Evolutionary conservation across 176 grass and related monocot species (phyloP).

Genomic region (Cocos nucifera): DNA sequence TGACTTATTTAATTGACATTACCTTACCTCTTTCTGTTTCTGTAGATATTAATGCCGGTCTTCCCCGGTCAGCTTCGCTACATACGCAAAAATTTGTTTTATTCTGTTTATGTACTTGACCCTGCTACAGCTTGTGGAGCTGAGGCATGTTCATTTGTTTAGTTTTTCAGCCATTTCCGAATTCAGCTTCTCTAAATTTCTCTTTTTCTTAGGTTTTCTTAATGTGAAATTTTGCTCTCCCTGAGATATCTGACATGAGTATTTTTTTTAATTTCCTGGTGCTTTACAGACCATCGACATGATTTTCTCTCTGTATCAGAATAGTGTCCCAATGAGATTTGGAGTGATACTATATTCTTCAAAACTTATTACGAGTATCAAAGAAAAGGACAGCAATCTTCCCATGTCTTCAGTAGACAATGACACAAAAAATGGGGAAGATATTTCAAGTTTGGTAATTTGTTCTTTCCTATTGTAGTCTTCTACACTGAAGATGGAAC

Average conservation of each 20-base stretch:
- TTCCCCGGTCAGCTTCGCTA: conserved; percentile 93
- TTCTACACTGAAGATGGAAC: neutral
- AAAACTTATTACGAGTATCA: conserved; percentile 47
- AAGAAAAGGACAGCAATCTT: conserved; percentile 52
- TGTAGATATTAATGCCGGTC: conserved; percentile 96
- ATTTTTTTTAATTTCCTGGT: conserved; percentile 28
- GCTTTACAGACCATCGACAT: conserved; percentile 65
- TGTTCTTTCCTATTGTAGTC: conserved; percentile 1
- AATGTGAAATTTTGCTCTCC: conserved; percentile 24
- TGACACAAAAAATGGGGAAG: conserved; percentile 35
- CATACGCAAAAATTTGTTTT: conserved; percentile 96
- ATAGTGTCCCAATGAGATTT: conserved; percentile 80
- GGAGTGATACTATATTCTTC: conserved; percentile 88
- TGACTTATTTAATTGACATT: too few species aligned
- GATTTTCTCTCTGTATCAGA: conserved; percentile 76
- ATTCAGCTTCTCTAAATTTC: neutral
- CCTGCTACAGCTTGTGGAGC: conserved; percentile 69
- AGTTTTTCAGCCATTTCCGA: conserved; percentile 11
- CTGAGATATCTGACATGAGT: neutral
- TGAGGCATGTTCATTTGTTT: conserved; percentile 47
- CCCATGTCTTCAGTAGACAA: conserved; percentile 16
- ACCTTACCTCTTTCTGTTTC: conserved; percentile 11
- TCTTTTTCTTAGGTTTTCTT: conserved; percentile 14
- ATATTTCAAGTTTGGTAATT: conserved; percentile 77
- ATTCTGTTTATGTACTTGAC: conserved; percentile 92